Base-by-base conservation (phyloP, 2,329 filamentous ascomycete species). In the Aureobasidium lini region DNA sequence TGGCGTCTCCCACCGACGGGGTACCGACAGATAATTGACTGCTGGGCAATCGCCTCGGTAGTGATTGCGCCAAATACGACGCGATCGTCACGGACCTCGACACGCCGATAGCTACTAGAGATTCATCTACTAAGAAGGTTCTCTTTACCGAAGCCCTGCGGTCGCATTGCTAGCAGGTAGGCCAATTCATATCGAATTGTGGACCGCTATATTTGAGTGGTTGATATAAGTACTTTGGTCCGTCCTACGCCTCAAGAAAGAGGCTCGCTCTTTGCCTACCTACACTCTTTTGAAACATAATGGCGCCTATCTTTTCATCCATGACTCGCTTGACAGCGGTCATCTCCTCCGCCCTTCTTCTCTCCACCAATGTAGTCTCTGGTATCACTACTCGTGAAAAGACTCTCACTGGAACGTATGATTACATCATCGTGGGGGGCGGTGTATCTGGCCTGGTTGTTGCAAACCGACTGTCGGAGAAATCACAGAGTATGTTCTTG, bases 371-470 rank as follows among this genome's bases (percentile, higher is more conserved):
- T 15, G n/a, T 29, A 4, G 32, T 46, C 5, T 40, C 40, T 10
- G 52, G 23, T 23, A 46, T 16, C 1, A 44, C 52, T 2, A 37
- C 29, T 18, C 42, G 42, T 34, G 61, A 57, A 16, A 47, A 62
- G 46, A 43, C 52, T 16, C 32, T 48, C 2, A 50, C 16, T 42
- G 54, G 42, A 18, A 53, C 39, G 8, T 64, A 64, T 74, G 72
- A 76, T 48, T 71, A 70, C 59, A 72, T 77, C 5, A 65, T 77
- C 18, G 67, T 75, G 3, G 74, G 73, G 4, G 73, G 71, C 6
- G 74, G 73, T 16, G 67, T 74, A 1, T 66, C 69, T 1, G 73
- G 73, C 16, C 69, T 70, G 8, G 71, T 75, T 23, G 59, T 74
- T 6, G 70, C 73, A 1, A 72, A 69, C 48, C 65, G 73, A 6